These are phyloP conservation scores for Handroanthus guayacan DNA, from an alignment of 257 asterid genomes.

Conservation along the genomic window DNA sequence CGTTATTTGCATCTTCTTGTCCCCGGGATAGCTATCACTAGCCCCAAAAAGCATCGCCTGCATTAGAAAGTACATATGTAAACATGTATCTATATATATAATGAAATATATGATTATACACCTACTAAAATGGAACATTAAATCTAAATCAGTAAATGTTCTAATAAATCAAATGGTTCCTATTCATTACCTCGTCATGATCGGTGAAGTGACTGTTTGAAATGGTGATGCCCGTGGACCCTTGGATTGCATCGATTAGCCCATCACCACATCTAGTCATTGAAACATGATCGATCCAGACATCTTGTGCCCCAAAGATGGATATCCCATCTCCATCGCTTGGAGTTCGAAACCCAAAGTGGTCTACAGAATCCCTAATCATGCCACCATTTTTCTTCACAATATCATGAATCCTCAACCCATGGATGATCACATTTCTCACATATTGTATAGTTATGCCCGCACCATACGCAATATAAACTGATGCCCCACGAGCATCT, in stretches of 20 bases:
- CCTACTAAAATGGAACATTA: too few relatives aligned
- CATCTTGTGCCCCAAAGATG: conserved; percentile 41
- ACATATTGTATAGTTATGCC: conserved; percentile 51
- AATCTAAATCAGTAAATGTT: too few relatives aligned
- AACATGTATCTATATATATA: too few relatives aligned
- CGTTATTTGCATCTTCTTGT: conserved; percentile 57
- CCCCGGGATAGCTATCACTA: conserved; percentile 21
- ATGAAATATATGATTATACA: too few relatives aligned
- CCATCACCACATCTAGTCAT: conserved; percentile 45
- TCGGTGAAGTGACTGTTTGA: conserved; percentile 53
- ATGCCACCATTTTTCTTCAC: conserved; percentile 38
- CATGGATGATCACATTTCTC: conserved; percentile 51
- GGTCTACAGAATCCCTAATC: conserved; percentile 46
- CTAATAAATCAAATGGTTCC: too few relatives aligned
- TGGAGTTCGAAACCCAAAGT: conserved; percentile 32
- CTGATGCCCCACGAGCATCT: conserved; percentile 49
- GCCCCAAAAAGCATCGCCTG: conserved; percentile 52
- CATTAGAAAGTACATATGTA: not conserved
- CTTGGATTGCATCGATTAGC: conserved; percentile 48
- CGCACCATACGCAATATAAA: conserved; percentile 47
- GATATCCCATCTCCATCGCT: conserved; percentile 59
- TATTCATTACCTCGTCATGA: conserved; percentile 39
- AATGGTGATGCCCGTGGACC: conserved; percentile 51
- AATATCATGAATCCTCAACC: conserved; percentile 41
- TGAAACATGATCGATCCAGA: conserved; percentile 57